Evolutionary conservation across 306 rosid genomes (phyloP), one percentile per base, ranked within the genome.

Genomic region (Acacia acuminata): DNA sequence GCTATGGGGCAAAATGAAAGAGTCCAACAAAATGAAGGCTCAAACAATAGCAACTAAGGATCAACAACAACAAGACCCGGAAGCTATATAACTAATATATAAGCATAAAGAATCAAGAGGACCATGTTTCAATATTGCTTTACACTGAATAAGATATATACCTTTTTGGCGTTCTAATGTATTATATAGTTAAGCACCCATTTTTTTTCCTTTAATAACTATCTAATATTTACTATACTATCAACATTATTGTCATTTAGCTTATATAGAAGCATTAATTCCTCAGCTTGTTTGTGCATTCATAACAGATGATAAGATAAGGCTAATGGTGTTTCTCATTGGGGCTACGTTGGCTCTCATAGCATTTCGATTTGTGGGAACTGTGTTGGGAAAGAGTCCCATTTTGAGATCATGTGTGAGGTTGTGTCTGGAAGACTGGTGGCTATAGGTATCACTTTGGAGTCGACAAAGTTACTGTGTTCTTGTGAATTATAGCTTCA

Each of bases 381-480:
- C 89, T 7, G 5, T 45, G 42, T 11, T 71, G 10, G 89, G 87
- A 24, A 73, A 34, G 68, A 73, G 73, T 32, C 51, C 50, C 11
- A 63, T 53, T 32, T 2, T 47, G 14, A 80, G 53, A 66, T 73
- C 87, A 77, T 44, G 81, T 60, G 10, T 14, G 4, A 83, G 87
- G 71, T 86, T 50, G 72, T 83, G 20, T 4, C 73, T 68, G 87
- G 89, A 25, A 85, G 85, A 4, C 80, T 85, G 83, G 14, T 80
- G 53, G 87, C 89, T 20, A 83, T 66, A 83, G 81, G 78, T 22
- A 32, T 86, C 56, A 80, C 87, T 30, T 83, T 42, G 72, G 87
- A 78, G 20, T 32, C 80, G 19, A 83, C 83, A 58, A 73, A 79
- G 77, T 73, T 77, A 22, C 42, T 79, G 64, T 67, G 3, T 27